A percentile compares a stretch with the other conserved stretches of the same genome.
These are phyloP conservation scores for Corrigiola litoralis DNA, from an alignment of 179 eudicot genomes.

Conservation along the genomic window DNA sequence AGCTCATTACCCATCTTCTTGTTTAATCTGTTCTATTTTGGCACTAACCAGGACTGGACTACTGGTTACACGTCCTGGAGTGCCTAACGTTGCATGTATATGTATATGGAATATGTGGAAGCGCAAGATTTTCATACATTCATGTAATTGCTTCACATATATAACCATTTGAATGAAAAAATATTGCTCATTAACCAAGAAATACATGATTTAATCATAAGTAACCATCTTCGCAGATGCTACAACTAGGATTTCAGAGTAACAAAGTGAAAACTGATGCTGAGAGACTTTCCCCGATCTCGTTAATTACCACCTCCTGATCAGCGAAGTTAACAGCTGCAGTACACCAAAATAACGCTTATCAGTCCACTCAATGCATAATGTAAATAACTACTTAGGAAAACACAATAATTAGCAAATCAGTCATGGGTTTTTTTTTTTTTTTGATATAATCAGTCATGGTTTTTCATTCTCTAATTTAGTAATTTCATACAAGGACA, in stretches of 20 bases:
- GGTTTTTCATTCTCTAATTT: no score
- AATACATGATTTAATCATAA: not conserved
- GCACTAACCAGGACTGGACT: no score
- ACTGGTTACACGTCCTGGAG: no score
- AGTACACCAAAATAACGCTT: slow-evolving; percentile 1
- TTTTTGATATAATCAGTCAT: no score
- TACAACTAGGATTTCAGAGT: slow-evolving; percentile 2
- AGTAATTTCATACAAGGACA: no score
- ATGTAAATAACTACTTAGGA: not conserved
- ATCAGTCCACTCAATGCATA: not conserved
- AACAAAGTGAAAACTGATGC: not conserved
- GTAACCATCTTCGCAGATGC: not conserved
- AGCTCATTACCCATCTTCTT: no score
- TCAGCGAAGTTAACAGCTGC: slow-evolving; percentile 83
- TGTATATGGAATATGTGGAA: no score
- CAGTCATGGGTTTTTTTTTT: not conserved
- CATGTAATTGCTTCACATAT: not conserved
- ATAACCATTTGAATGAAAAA: slow-evolving; percentile 9
- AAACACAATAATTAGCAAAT: not conserved
- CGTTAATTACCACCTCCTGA: slow-evolving; percentile 76
- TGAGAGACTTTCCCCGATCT: not conserved
- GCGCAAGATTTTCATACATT: no score
- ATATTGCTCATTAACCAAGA: not conserved
- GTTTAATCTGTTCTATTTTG: no score
- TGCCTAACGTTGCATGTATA: no score